Base-by-base conservation (phyloP, 139 green algal species). In the Closterium sp. region DNA sequence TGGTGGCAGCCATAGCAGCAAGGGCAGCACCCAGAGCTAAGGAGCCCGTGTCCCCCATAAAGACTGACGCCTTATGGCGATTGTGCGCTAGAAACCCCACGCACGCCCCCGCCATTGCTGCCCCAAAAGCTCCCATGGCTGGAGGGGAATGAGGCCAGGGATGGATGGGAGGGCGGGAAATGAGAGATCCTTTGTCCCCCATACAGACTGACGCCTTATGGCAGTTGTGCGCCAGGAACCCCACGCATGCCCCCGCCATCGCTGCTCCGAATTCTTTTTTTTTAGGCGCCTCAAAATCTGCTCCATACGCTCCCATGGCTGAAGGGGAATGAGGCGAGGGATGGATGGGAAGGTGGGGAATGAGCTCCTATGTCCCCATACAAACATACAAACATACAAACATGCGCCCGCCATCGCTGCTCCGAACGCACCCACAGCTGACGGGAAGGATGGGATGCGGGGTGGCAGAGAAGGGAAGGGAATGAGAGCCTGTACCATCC, bases 1-100 rank as follows among this genome's bases (percentile, higher is more conserved):
- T 88, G 33, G 3, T 23, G 23, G 66, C 88, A 32, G 86, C 94
- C 84, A 95, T 84, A 9, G 88, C 81, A n/a, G 84, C 95, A 0
- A 96, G 34, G 5, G 81, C 91, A 2, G 35, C 93, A 4, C 95
- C 95, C 30, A 96, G 90, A 33, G 93, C 94, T 9, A 96, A 66
- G 7, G 92, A 95, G n/a, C 95, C 94, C 6, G 93, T 94, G 90
- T 96, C 94, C 19, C 95, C 95, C 95, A 96, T 96, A 92, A 96
- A 96, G 19, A 95, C 81, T 28, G n/a, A 34, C 5, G 95, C 95
- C 31, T 92, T 94, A 90, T 95, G 81, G 0, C 90, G 83, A 84
- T 96, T 96, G 83, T 94, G 92, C 34, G 33, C 66, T 16, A 94
- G 87, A 85, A 96, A 96, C 30, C 95, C 95, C 4, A 87, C 28